Percentiles rank a stretch among this genome's conserved stretches.
These are phyloP conservation scores for Hypomontagnella monticulosa DNA, from an alignment of 495 filamentous ascomycete genomes.

Conservation along the genomic window DNA sequence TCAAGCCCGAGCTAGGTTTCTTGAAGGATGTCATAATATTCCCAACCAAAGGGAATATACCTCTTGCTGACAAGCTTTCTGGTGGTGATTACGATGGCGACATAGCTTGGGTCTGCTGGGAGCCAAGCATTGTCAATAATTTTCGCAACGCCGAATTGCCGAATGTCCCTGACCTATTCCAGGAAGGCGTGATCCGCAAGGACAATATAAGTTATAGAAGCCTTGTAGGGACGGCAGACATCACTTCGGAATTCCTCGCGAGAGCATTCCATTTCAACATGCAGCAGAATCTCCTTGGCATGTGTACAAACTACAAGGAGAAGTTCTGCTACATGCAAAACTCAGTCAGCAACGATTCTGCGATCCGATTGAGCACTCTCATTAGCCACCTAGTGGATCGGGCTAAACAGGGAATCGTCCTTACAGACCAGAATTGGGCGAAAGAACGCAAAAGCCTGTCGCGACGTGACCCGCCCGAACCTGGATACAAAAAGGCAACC, in stretches of 20 bases:
- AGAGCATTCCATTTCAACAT: conserved; percentile 73
- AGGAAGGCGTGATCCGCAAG: conserved; percentile 67
- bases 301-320: conserved; percentile 79
- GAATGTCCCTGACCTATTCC: conserved; percentile 54
- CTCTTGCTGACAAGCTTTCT: conserved; percentile 82
- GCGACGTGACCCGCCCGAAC: conserved; percentile 51
- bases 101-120: conserved; percentile 91
- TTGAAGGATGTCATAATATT: conserved; percentile 91
- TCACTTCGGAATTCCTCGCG: conserved; percentile 58
- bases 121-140: conserved; percentile 73
- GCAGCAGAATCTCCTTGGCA: conserved; percentile 71
- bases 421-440: conserved; percentile 67
- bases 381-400: conserved; percentile 84
- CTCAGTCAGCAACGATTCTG: conserved; percentile 62
- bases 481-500: conserved; percentile 47
- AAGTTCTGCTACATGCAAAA: conserved; percentile 70
- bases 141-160: conserved; percentile 78
- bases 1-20: conserved; percentile 74
- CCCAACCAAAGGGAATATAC: conserved; percentile 70
- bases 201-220: conserved; percentile 63
- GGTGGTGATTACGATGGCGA: conserved; percentile 98
- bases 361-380: conserved; percentile 71
- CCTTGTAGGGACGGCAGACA: conserved; percentile 44
- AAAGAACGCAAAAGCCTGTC: conserved; percentile 56
- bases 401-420: conserved; percentile 78